These are phyloP conservation scores for Penicillium occitanis DNA, from an alignment of 2,329 filamentous ascomycete genomes.

Conservation along the genomic window DNA sequence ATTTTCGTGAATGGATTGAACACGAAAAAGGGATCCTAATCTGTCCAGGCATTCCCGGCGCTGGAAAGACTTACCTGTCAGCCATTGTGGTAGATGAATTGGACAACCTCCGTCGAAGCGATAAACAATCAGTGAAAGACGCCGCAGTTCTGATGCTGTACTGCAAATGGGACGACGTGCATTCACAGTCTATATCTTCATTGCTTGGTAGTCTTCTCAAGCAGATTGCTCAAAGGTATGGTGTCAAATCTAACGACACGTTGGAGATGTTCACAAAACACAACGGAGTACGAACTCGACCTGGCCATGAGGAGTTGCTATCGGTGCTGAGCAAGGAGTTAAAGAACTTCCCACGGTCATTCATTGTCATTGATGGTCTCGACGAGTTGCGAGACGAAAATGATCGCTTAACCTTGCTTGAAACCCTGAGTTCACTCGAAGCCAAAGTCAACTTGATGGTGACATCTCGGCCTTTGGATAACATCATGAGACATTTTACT, in stretches of 20 bases:
- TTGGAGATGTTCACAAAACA: slow-evolving; percentile 1
- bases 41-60: not conserved
- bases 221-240: slow-evolving; percentile 1
- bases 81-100: slow-evolving; percentile 2
- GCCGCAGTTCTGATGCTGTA: slow-evolving; percentile 1
- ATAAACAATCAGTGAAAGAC: not conserved
- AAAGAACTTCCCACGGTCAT: not conserved
- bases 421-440: not conserved
- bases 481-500: not conserved
- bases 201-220: slow-evolving; percentile 4
- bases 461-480: not conserved
- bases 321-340: not conserved
- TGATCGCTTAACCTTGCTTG: not conserved
- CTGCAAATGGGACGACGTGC: slow-evolving; percentile 4
- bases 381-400: slow-evolving; percentile 1
- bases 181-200: not conserved
- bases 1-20: slow-evolving; percentile 5
- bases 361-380: slow-evolving; percentile 6
- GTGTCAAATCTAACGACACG: not conserved
- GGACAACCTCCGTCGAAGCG: not conserved
- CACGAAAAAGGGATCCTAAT: not conserved
- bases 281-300: not conserved
- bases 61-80: slow-evolving; percentile 1
- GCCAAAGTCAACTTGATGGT: slow-evolving; percentile 5
- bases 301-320: not conserved